phyloP scores from a whole-genome alignment of 2,329 filamentous ascomycete genomes.

The Aspergillus brunneoviolaceus region DNA sequence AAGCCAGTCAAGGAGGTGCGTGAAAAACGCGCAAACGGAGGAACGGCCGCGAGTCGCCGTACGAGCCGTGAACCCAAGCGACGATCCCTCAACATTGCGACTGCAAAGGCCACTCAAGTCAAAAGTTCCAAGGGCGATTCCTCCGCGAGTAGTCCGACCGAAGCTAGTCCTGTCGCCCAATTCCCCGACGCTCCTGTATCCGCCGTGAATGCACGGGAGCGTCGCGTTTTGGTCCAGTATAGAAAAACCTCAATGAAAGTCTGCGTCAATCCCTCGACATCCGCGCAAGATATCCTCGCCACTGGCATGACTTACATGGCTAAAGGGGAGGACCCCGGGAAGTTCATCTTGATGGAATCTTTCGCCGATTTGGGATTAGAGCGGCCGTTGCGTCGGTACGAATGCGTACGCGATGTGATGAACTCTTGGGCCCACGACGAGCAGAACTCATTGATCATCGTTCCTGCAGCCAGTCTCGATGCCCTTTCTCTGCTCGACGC shows the following conservation, averaged over 20 bases:
- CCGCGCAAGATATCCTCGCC: constrained; percentile 68
- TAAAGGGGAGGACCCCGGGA: constrained; percentile 62
- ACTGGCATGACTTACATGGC: constrained; percentile 64
- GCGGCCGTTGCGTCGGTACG: constrained; percentile 79
- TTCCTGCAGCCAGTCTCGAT: constrained; percentile 57
- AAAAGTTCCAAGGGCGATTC: constrained; percentile 12
- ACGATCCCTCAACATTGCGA: constrained; percentile 32
- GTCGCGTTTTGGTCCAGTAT: constrained; percentile 72
- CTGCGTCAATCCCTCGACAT: constrained; percentile 73
- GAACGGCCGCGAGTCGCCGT: constrained; percentile 6
- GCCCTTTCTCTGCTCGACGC: constrained; percentile 56
- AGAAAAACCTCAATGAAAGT: constrained; percentile 67
- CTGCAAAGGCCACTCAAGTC: constrained; percentile 26
- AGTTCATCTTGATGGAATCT: constrained; percentile 72
- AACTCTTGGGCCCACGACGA: constrained; percentile 87
- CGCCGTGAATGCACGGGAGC: constrained; percentile 75
- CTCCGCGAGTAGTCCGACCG: constrained; percentile 5
- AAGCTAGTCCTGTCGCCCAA: constrained; percentile 20
- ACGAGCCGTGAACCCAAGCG: constrained; percentile 23
- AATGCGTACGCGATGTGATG: constrained; percentile 81
- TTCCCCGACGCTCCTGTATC: constrained; percentile 73
- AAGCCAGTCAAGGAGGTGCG: constrained; percentile 7
- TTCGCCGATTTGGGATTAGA: constrained; percentile 76
- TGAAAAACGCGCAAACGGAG: background rate
- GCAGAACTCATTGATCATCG: constrained; percentile 71